These are phyloP conservation scores for Russula emetica DNA, from an alignment of 768 basidiomycete species.

Conservation along the genomic window DNA sequence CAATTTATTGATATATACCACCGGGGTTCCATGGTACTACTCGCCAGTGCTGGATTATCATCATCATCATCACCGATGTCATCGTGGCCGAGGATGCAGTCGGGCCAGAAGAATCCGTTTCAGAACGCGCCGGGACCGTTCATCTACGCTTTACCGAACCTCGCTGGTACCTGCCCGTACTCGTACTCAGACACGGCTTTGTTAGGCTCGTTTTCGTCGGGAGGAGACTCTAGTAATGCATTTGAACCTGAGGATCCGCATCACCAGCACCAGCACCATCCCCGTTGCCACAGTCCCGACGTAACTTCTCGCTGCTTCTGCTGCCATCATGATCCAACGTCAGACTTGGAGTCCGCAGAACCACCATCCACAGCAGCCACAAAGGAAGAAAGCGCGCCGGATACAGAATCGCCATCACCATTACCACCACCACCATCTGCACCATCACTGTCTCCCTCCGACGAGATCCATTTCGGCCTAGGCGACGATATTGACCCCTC, in stretches of 20 bases:
- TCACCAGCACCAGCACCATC: not conserved
- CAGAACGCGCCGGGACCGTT: conserved; percentile 19
- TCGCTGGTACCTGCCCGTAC: not conserved
- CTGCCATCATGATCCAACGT: not conserved
- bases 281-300: not conserved
- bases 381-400: not conserved
- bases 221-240: too few relatives aligned
- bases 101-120: conserved; percentile 11
- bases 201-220: not conserved
- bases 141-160: conserved; percentile 14
- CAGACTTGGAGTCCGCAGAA: not conserved
- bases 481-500: not conserved
- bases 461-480: not conserved
- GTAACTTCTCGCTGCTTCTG: not conserved
- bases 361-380: not conserved
- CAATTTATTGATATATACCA: too few relatives aligned
- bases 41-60: not conserved
- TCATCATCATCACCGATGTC: not conserved
- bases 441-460: not conserved
- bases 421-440: not conserved
- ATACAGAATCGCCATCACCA: too few relatives aligned
- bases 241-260: too few relatives aligned
- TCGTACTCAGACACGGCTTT: too few relatives aligned
- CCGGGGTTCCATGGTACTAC: not conserved
- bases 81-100: conserved; percentile 1